Evolutionary conservation across 495 filamentous ascomycete genomes (phyloP).

Genomic region (Parmelia sp.): DNA sequence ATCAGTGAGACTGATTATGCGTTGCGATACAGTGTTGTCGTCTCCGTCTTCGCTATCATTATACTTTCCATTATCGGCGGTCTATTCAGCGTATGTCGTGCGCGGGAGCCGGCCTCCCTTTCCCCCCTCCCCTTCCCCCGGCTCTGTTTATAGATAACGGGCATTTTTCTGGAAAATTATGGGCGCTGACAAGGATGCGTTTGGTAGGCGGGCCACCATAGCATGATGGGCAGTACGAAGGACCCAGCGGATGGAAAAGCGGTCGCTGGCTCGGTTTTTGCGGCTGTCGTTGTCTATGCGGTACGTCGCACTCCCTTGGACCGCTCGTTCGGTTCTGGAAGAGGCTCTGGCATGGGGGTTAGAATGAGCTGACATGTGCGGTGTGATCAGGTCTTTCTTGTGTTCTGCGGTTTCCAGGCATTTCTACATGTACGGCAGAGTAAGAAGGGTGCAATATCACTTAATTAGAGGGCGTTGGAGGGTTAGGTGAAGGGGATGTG

Average conservation of each 20-base stretch:
- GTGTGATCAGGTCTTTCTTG: slow-evolving; percentile 65
- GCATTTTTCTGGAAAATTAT: not conserved
- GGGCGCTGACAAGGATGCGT: not conserved
- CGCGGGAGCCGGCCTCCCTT: not conserved
- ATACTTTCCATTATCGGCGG: slow-evolving; percentile 78
- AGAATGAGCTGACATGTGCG: not conserved
- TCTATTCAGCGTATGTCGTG: slow-evolving; percentile 58
- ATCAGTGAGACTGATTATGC: slow-evolving; percentile 4
- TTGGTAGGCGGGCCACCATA: slow-evolving; percentile 60
- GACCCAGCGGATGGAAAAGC: slow-evolving; percentile 68
- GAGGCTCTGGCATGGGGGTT: not conserved
- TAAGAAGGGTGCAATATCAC: slow-evolving; percentile 72
- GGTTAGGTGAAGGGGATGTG: not conserved
- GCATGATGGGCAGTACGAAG: slow-evolving; percentile 66
- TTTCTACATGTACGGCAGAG: slow-evolving; percentile 70
- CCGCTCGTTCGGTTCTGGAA: not conserved
- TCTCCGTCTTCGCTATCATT: slow-evolving; percentile 81
- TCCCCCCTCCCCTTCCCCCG: not conserved
- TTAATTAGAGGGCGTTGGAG: slow-evolving; percentile 40
- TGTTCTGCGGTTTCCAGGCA: slow-evolving; percentile 85
- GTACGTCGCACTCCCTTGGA: slow-evolving; percentile 44
- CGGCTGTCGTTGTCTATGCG: slow-evolving; percentile 75
- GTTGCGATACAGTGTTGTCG: slow-evolving; percentile 58
- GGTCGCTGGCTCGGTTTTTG: slow-evolving; percentile 76
- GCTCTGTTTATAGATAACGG: not conserved